These are phyloP conservation scores for Lachnellula occidentalis DNA, from an alignment of 2,329 filamentous ascomycete genomes.

Conservation along the genomic window DNA sequence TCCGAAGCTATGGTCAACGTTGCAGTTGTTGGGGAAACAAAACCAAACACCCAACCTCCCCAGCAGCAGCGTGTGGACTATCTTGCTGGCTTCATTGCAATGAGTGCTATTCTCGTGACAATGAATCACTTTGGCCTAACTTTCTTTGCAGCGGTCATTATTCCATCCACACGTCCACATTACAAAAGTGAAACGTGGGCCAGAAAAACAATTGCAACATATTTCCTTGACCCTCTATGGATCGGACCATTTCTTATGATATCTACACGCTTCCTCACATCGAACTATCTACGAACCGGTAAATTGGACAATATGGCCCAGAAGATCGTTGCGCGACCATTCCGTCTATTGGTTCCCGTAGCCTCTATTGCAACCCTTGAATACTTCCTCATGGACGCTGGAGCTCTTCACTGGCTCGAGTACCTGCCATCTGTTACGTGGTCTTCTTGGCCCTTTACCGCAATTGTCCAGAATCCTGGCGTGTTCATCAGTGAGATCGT, in stretches of 20 bases:
- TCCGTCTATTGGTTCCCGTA: slow-evolving; percentile 42
- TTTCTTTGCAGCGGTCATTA: slow-evolving; percentile 37
- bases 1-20: background rate
- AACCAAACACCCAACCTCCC: background rate
- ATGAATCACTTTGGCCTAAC: slow-evolving; percentile 41
- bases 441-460: slow-evolving; percentile 43
- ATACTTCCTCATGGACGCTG: slow-evolving; percentile 42
- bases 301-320: slow-evolving; percentile 39
- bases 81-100: slow-evolving; percentile 40
- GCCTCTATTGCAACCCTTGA: slow-evolving; percentile 38
- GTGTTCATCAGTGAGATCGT: slow-evolving; percentile 40
- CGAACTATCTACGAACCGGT: slow-evolving; percentile 38
- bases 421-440: slow-evolving; percentile 42
- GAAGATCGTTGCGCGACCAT: slow-evolving; percentile 38
- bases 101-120: slow-evolving; percentile 40
- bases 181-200: slow-evolving; percentile 37
- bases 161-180: slow-evolving; percentile 33
- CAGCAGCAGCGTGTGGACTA: slow-evolving; percentile 37
- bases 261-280: slow-evolving; percentile 40
- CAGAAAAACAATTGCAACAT: slow-evolving; percentile 37
- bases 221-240: slow-evolving; percentile 41
- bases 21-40: background rate
- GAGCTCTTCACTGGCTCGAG: slow-evolving; percentile 38
- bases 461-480: slow-evolving; percentile 36
- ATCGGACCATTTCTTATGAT: slow-evolving; percentile 45